Base-by-base conservation (phyloP, 805 yeast species). In the Hanseniaspora occidentalis region DNA sequence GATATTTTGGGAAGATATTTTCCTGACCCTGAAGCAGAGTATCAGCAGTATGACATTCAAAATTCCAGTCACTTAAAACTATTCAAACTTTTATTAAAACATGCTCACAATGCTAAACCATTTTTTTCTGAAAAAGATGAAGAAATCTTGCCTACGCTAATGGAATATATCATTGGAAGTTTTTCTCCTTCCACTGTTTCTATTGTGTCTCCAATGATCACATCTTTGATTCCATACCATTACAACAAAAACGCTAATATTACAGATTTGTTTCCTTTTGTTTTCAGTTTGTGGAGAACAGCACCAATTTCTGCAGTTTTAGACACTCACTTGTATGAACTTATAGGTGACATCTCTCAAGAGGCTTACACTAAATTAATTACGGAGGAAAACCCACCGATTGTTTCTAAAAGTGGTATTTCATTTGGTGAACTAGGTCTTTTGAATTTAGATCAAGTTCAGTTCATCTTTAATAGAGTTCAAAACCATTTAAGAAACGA, bases 251-350 rank as follows among this genome's bases (percentile, higher is more conserved):
- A 55, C 4, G 44, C 56, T 7, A 73, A 69, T 43, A 69, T 73
- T 3, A 63, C 73, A 22, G 70, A 75, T 45, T 76, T 78, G 47
- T 54, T 84, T 22, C 77, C 88, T 0, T 60, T 84, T 2, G 53
- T 84, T 6, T 83, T 84, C 48, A 76, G 82, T 45, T 60, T 83
- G 35, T 85, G 95, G 95, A 54, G 71, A 2, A 65, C 76, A 44
- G 58, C 75, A 33, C 59, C 70, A 48, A 59, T 66, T 43, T 56
- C 66, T 47, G 53, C 68, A 31, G 66, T 73, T 14, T 61, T 75
- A 25, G 95, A 84, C 48, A 65, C 77, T 7, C 79, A 77, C 47
- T 49, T 84, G 42, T 67, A 84, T 9, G 75, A 79, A 13, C 61
- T 83, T 14, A 56, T 84, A 43, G 82, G 89, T 5, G 68, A 73